These are phyloP conservation scores for Cladophialophora chaetospira DNA, from an alignment of 2,329 filamentous ascomycete genomes.

Conservation along the genomic window DNA sequence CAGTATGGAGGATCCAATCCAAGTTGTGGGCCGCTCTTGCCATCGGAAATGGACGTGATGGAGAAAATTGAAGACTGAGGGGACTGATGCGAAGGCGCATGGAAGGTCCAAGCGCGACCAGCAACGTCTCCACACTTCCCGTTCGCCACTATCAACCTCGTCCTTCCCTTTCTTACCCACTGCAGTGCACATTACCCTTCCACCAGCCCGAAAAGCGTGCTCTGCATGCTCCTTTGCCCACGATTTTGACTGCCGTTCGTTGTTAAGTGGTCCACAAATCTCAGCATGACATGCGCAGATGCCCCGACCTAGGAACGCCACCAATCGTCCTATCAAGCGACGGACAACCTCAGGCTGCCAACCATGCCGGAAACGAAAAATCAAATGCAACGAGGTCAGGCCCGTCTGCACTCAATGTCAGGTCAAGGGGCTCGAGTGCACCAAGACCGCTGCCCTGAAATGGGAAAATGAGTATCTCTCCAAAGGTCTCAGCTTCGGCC, in stretches of 20 bases:
- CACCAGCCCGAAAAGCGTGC: too few relatives aligned
- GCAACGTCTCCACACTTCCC: neutral
- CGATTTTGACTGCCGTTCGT: too few relatives aligned
- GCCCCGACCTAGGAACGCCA: conserved; percentile 17
- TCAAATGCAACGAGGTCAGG: conserved; percentile 45
- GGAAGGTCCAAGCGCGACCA: conserved; percentile 6
- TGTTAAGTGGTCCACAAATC: too few relatives aligned
- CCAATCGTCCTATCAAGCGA: conserved; percentile 12
- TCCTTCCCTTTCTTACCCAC: neutral
- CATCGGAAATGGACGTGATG: neutral
- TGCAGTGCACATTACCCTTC: too few relatives aligned
- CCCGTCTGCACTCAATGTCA: conserved; percentile 43
- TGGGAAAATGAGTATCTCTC: conserved; percentile 17
- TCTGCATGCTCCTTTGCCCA: too few relatives aligned
- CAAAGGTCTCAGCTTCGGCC: conserved; percentile 15
- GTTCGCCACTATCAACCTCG: neutral
- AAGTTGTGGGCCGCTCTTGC: too few relatives aligned
- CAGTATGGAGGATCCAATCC: neutral
- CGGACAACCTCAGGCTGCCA: conserved; percentile 44
- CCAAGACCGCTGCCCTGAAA: conserved; percentile 8
- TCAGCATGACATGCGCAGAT: conserved; percentile 3
- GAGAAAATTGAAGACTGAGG: neutral
- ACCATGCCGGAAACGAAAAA: conserved; percentile 45
- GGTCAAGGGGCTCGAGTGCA: conserved; percentile 41
- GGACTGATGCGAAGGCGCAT: neutral